Evolutionary conservation across 129 eudicot species (phyloP).

Genomic region (Centella asiatica): DNA sequence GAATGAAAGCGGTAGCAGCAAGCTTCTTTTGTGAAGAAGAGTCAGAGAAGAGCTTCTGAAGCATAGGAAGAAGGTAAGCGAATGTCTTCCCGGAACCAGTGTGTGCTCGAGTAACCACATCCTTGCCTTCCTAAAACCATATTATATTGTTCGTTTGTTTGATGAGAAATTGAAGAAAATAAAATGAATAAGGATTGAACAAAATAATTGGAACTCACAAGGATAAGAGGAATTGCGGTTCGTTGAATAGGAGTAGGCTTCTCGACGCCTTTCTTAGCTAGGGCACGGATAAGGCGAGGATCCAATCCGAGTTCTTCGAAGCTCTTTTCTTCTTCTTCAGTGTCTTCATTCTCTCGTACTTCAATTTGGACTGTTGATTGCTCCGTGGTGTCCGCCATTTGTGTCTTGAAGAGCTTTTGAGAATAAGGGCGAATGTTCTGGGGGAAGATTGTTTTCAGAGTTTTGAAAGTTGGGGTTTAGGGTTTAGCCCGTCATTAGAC

Average conservation of each 20-base stretch:
- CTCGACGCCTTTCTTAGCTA: constrained; percentile 51
- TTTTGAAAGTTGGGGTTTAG: background rate
- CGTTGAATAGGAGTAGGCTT: constrained; percentile 89
- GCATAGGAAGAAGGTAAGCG: constrained; percentile 79
- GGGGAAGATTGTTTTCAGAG: background rate
- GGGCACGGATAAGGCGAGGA: constrained; percentile 76
- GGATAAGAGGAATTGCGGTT: constrained; percentile 69
- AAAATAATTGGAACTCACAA: constrained; percentile 26
- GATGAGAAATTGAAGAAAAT: background rate
- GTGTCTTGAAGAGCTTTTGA: background rate
- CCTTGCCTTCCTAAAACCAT: constrained; percentile 23
- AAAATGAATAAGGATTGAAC: background rate
- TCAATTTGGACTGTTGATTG: background rate
- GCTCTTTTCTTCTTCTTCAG: constrained; percentile 32
- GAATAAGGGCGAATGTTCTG: too few relatives aligned
- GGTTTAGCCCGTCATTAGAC: too few relatives aligned
- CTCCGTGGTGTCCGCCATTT: background rate
- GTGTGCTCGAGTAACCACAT: constrained; percentile 90
- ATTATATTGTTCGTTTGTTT: too few relatives aligned
- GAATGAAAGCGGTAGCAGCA: constrained; percentile 60
- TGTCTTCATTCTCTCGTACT: constrained; percentile 18
- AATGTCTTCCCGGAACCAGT: constrained; percentile 98
- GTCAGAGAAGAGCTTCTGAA: constrained; percentile 71
- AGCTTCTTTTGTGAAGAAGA: constrained; percentile 22
- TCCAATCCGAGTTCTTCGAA: constrained; percentile 81